Evolutionary conservation across 805 yeast species (phyloP).

Genomic region (Metschnikowia orientalis): DNA sequence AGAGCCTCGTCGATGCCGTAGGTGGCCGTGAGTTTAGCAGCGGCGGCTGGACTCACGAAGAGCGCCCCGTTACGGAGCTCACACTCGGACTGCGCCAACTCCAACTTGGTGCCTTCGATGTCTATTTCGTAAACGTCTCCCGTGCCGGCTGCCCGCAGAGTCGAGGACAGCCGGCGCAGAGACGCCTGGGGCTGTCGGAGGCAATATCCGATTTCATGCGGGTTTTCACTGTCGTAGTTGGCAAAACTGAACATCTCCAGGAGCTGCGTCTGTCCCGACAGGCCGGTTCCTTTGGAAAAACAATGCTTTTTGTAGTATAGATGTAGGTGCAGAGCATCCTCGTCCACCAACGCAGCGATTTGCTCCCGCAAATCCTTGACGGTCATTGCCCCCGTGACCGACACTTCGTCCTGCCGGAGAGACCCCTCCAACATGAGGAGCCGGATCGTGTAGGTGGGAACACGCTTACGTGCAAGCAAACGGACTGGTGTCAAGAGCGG

Average conservation of each 20-base stretch:
- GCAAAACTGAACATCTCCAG: constrained; percentile 6
- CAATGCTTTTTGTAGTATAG: constrained; percentile 6
- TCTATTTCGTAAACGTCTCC: constrained; percentile 11
- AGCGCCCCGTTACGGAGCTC: constrained; percentile 7
- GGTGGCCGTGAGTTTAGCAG: constrained; percentile 3
- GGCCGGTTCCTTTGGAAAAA: constrained; percentile 4
- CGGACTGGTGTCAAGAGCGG: constrained; percentile 22
- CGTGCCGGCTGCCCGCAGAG: too few relatives aligned
- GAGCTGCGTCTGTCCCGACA: constrained; percentile 2
- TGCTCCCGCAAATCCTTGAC: constrained; percentile 5
- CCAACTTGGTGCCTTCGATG: constrained; percentile 6
- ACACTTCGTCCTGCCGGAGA: neutral
- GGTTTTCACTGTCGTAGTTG: too few relatives aligned
- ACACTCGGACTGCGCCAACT: constrained; percentile 14
- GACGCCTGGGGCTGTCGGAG: too few relatives aligned
- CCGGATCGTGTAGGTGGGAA: neutral
- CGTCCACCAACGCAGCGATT: neutral
- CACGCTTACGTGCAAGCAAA: neutral
- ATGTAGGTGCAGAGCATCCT: neutral
- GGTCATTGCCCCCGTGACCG: constrained; percentile 1
- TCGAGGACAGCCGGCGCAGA: too few relatives aligned
- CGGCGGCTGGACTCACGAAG: constrained; percentile 9
- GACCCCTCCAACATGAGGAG: constrained; percentile 1
- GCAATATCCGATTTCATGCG: too few relatives aligned
- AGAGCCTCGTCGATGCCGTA: constrained; percentile 1